A percentile compares a stretch with the other conserved stretches of the same genome.
These are phyloP conservation scores for Euphorbia celastroides DNA, from an alignment of 441 rosid species.

Conservation along the genomic window DNA sequence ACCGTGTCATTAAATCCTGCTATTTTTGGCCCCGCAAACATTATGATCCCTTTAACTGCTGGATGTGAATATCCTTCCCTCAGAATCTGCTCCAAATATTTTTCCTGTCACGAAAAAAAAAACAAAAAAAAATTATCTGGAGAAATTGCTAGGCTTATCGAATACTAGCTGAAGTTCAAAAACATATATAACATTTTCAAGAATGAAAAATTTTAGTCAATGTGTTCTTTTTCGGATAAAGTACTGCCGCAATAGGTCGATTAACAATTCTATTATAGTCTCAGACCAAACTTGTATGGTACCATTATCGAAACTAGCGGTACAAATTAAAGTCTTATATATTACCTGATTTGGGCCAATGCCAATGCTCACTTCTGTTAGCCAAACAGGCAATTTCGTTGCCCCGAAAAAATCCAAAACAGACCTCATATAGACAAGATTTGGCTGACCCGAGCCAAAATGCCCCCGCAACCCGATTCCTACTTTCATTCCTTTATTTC, in stretches of 20 bases:
- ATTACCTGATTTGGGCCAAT: slow-evolving; percentile 44
- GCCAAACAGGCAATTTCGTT: slow-evolving; percentile 58
- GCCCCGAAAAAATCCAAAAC: slow-evolving; percentile 49
- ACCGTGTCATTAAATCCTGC: slow-evolving; percentile 41
- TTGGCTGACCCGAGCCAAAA: slow-evolving; percentile 38
- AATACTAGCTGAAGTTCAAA: no score
- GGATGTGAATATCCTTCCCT: slow-evolving; percentile 59
- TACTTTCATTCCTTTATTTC: slow-evolving; percentile 23
- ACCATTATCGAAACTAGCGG: no score
- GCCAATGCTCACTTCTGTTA: slow-evolving; percentile 51
- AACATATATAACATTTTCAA: no score
- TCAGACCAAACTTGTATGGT: no score
- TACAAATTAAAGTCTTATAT: no score
- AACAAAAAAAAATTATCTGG: no score
- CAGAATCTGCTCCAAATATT: slow-evolving; percentile 47
- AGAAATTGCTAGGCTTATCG: no score
- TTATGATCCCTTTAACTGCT: slow-evolving; percentile 23
- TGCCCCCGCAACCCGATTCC: slow-evolving; percentile 71
- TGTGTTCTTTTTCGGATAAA: no score
- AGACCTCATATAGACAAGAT: slow-evolving; percentile 61
- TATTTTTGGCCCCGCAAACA: slow-evolving; percentile 43
- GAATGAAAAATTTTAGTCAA: no score
- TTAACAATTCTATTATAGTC: no score
- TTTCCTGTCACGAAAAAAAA: slow-evolving; percentile 26
- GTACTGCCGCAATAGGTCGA: no score